A percentile compares a stretch with the other conserved stretches of the same genome.
phyloP scores from a whole-genome alignment of 2,329 filamentous ascomycete genomes.

The Cucurbitaria berberidis region DNA sequence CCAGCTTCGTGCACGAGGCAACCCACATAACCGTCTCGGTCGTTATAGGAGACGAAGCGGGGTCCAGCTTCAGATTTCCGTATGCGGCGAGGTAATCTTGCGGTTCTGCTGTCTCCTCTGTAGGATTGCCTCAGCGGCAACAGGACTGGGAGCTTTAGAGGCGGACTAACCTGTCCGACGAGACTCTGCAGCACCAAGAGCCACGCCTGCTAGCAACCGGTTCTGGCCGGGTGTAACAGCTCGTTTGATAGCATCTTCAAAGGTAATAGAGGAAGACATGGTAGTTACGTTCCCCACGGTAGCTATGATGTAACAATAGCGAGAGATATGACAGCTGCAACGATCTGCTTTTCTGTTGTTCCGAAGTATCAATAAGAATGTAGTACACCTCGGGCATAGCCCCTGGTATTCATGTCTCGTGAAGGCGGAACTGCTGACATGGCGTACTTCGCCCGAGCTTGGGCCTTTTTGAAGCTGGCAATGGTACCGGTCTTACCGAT shows the following conservation, averaged over 20 bases:
- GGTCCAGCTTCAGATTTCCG: constrained; percentile 21
- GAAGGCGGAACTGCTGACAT: too few relatives aligned
- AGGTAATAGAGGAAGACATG: constrained; percentile 10
- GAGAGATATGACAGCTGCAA: not conserved
- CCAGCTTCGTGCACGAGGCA: constrained; percentile 39
- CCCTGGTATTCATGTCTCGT: too few relatives aligned
- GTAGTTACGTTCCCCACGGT: not conserved
- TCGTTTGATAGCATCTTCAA: constrained; percentile 23
- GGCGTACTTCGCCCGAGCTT: too few relatives aligned
- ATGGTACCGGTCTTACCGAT: too few relatives aligned
- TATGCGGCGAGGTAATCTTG: constrained; percentile 22
- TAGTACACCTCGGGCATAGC: too few relatives aligned
- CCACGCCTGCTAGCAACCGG: constrained; percentile 26
- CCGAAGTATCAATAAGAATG: too few relatives aligned
- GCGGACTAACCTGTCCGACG: constrained; percentile 15
- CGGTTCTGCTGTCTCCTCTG: constrained; percentile 2
- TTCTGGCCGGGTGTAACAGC: constrained; percentile 24
- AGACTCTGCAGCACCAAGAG: constrained; percentile 30
- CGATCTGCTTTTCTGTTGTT: too few relatives aligned
- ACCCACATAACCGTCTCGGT: constrained; percentile 39
- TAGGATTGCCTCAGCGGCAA: too few relatives aligned
- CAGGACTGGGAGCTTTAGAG: too few relatives aligned
- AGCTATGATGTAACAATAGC: not conserved
- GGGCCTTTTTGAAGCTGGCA: too few relatives aligned
- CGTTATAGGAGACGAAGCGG: constrained; percentile 18